phyloP scores from a whole-genome alignment of 2,329 filamentous ascomycete species.

The Arthrobotrys sphaeroides region DNA sequence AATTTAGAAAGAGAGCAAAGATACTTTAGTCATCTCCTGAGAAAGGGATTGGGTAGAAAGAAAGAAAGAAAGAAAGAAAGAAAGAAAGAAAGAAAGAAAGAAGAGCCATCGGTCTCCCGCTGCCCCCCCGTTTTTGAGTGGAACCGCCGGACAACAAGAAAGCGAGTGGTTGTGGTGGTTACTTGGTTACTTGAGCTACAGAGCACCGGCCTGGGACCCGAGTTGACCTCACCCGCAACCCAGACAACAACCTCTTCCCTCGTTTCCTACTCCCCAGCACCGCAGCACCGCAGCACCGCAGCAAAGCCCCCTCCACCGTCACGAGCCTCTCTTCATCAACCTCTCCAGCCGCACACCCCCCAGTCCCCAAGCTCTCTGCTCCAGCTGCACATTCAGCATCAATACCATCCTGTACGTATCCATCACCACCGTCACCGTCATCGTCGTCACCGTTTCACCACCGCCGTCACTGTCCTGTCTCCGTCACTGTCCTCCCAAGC shows the following conservation, averaged over 20 bases:
- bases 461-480: not conserved
- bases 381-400: not conserved
- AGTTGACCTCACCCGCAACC: slow-evolving; percentile 3
- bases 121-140: slow-evolving; percentile 14
- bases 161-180: no score
- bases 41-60: no score
- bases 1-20: no score
- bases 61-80: not conserved
- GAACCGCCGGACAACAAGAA: slow-evolving; percentile 32
- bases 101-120: not conserved
- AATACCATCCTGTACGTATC: not conserved
- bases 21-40: no score
- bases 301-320: slow-evolving; percentile 25
- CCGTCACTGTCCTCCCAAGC: not conserved
- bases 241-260: slow-evolving; percentile 23
- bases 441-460: not conserved
- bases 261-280: not conserved
- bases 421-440: not conserved
- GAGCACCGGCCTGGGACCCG: not conserved
- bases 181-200: not conserved
- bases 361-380: slow-evolving; percentile 9
- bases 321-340: slow-evolving; percentile 30
- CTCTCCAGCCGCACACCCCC: slow-evolving; percentile 25
- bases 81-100: not conserved
- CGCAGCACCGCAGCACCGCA: not conserved